phyloP scores from a whole-genome alignment of 2,329 filamentous ascomycete species.

The Pyrenophora seminiperda region DNA sequence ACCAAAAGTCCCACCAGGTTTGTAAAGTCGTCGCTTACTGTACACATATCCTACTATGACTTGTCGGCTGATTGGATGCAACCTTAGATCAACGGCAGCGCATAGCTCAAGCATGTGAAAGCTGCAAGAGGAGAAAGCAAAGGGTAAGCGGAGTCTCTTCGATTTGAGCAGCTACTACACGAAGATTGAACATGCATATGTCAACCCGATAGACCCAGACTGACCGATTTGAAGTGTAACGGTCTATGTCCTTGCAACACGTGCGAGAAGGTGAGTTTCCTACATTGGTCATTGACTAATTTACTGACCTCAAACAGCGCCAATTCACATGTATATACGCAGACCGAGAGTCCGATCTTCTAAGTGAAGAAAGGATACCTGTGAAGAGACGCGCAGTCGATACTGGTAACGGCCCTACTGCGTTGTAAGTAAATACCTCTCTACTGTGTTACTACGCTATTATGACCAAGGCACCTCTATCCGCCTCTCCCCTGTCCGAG shows the following conservation, averaged over 20 bases:
- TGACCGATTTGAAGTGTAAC: constrained; percentile 58
- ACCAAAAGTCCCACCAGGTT: constrained; percentile 43
- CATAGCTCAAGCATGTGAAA: constrained; percentile 67
- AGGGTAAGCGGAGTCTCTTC: constrained; percentile 57
- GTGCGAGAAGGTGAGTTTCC: constrained; percentile 58
- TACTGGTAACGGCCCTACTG: constrained; percentile 23
- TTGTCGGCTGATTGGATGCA: no score
- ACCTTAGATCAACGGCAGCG: constrained; percentile 63
- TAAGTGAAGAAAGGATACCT: constrained; percentile 48
- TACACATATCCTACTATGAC: no score
- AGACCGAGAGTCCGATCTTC: constrained; percentile 44
- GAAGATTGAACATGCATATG: no score
- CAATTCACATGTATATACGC: constrained; percentile 49
- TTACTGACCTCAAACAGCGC: constrained; percentile 39
- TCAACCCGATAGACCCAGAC: background rate
- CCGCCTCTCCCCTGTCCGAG: no score
- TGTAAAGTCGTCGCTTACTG: constrained; percentile 22
- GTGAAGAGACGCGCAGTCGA: constrained; percentile 39
- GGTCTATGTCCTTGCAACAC: constrained; percentile 63
- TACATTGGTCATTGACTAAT: background rate
- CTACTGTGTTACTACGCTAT: background rate
- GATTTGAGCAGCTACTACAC: no score
- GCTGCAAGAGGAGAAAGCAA: constrained; percentile 69
- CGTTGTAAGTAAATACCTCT: constrained; percentile 5
- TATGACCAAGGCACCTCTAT: no score